These are phyloP conservation scores for Protea cynaroides DNA, from an alignment of 164 flowering plant species.

Conservation along the genomic window DNA sequence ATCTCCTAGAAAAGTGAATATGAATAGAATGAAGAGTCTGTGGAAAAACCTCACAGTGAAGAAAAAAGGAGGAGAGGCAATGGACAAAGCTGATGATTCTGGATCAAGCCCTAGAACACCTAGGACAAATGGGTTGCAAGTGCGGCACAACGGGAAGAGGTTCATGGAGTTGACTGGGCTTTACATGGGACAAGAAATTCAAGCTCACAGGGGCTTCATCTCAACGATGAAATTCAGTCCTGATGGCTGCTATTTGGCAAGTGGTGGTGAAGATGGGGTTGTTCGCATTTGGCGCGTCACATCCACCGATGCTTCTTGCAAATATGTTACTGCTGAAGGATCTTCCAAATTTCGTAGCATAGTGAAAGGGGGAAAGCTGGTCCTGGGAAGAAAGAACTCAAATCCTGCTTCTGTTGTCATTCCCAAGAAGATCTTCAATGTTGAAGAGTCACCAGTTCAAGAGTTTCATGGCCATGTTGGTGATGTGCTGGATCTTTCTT, in stretches of 20 bases:
- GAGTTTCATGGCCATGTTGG: constrained; percentile 65
- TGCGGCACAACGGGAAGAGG: constrained; percentile 40
- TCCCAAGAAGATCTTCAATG: constrained; percentile 58
- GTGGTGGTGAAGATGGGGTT: constrained; percentile 85
- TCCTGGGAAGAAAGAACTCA: constrained; percentile 19
- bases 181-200: constrained; percentile 56
- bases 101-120: constrained; percentile 7
- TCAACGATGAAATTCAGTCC: constrained; percentile 85
- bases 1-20: constrained; percentile 9
- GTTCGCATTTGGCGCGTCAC: constrained; percentile 71
- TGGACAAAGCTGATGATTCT: constrained; percentile 7
- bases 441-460: constrained; percentile 65
- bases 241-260: constrained; percentile 75
- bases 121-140: constrained; percentile 25
- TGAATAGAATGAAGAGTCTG: constrained; percentile 37
- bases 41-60: constrained; percentile 34
- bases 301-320: constrained; percentile 26
- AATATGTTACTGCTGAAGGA: constrained; percentile 16
- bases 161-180: constrained; percentile 52
- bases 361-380: constrained; percentile 16
- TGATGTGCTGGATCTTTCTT: constrained; percentile 68
- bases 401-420: constrained; percentile 31
- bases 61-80: constrained; percentile 12
- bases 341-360: constrained; percentile 7
- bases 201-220: constrained; percentile 71